Base-by-base conservation (phyloP, 164 flowering plant genomes). In the Macadamia tetraphylla region DNA sequence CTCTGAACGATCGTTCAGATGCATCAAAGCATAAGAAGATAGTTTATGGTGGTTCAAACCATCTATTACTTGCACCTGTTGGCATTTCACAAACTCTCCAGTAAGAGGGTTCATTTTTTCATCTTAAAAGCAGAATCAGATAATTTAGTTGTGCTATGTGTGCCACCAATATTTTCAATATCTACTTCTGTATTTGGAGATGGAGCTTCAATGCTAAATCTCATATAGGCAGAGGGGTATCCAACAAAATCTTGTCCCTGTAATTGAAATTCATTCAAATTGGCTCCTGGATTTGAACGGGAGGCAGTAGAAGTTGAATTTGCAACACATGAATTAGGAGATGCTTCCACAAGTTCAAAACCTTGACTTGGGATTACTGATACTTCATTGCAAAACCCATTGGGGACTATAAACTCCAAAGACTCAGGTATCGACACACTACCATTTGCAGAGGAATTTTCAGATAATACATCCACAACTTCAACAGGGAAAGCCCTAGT, bases 271-370 rank as follows among this genome's bases (percentile, higher is more conserved):
- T n/a, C n/a, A n/a, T n/a, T n/a, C n/a, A n/a, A n/a, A n/a, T n/a
- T n/a, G n/a, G n/a, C n/a, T n/a, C 57, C 77, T 66, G 74, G 62
- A 70, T 77, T 76, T 49, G 43, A 11, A 51, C 71, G 69, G 29
- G 30, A 32, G 48, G 17, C 42, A 13, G 29, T 48, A 60, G 74
- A 60, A 72, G 46, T 59, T 29, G 77, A 66, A 66, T 76, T 74
- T 46, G 69, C 32, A 59, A 69, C 55, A 61, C 46, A 69, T 49
- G 81, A 78, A 67, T 31, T 67, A 76, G 40, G 51, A 73, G 75
- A 76, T 55, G 61, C 62, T 58, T 80, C 85, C 65, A 72, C 79
- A 60, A 23, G 48, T 52, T 75, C 80, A 75, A 78, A 71, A 17
- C 40, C 52, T 35, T 59, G 6, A 65, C 40, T 62, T 15, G 73